A percentile compares a stretch with the other conserved stretches of the same genome.
These are phyloP conservation scores for Pseudogymnoascus sp. DNA, from an alignment of 2,329 filamentous ascomycete genomes.

Conservation along the genomic window DNA sequence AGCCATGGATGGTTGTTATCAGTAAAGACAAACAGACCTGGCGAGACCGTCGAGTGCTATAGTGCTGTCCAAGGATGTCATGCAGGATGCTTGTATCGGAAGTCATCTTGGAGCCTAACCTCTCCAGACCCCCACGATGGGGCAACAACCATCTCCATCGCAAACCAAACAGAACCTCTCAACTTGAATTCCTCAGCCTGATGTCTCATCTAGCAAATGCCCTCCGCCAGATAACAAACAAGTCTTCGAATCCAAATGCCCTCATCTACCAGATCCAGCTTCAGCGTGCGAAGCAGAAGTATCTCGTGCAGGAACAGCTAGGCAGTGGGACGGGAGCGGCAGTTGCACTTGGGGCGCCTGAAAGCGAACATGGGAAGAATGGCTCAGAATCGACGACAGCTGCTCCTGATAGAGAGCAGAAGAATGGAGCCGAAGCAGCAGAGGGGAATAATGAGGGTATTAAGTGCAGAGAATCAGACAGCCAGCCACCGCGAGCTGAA, in stretches of 20 bases:
- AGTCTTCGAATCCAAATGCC: constrained; percentile 17
- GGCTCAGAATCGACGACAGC: neutral
- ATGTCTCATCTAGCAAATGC: constrained; percentile 16
- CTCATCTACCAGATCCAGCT: constrained; percentile 17
- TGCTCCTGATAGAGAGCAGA: neutral
- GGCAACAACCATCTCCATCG: neutral
- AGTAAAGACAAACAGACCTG: neutral
- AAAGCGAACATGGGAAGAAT: neutral
- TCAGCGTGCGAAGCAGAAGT: constrained; percentile 15
- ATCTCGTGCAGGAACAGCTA: constrained; percentile 15
- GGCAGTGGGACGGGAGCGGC: constrained; percentile 12
- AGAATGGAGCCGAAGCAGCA: neutral
- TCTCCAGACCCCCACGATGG: neutral
- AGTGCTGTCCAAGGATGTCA: neutral
- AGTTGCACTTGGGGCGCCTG: constrained; percentile 13
- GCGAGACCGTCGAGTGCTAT: neutral
- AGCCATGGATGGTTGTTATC: neutral
- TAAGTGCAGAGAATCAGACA: neutral
- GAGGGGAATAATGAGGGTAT: neutral
- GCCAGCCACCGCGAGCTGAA: neutral
- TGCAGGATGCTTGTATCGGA: neutral
- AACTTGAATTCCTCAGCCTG: constrained; percentile 10
- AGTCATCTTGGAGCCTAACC: neutral
- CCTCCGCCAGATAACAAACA: constrained; percentile 18
- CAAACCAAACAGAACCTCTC: neutral